Base-by-base conservation (phyloP, 306 rosid species). In the Purshia tridentata region DNA sequence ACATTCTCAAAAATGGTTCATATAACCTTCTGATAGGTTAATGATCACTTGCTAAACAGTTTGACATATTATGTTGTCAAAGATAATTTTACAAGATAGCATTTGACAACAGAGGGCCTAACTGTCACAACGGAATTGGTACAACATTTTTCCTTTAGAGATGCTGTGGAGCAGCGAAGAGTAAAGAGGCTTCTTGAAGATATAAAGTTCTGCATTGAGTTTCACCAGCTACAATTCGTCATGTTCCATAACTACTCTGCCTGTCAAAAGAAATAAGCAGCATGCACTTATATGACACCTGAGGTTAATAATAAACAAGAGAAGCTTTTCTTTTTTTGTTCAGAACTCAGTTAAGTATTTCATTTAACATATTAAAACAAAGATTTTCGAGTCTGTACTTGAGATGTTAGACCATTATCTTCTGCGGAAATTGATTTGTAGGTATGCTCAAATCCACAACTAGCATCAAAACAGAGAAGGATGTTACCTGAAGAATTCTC, bases 151-250 rank as follows among this genome's bases (percentile, higher is more conserved):
- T 51, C 57, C n/a, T 39, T 65, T 15, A 4, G 4, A 40, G 53
- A 66, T 14, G 4, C 19, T 39, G 40, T 40, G 51, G 40, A 22
- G 15, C 8, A 51, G 58, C 19, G 35, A 49, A 67, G 19, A 19
- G 58, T 29, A 9, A 40, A 67, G 58, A 75, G 62, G 50, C 56
- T 66, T 65, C 69, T 47, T 40, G 10, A 68, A 37, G 56, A 76
- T 13, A 6, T 55, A 13, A 6, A 39, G 47, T n/a, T 61, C 52
- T 53, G 67, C 67, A 62, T 63, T 19, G 68, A 72, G 61, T 35
- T 58, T 22, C 63, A 51, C 73, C 72, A 57, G 77, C 87, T 91
- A 93, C 69, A 93, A 65, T 76, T 93, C 96, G 56, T 93, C 94
- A 57, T 93, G 98, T 69, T 82, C 81, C 19, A 81, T 74, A 72